These are phyloP conservation scores for Apiospora pterosperma DNA, from an alignment of 2,329 filamentous ascomycete genomes.

Conservation along the genomic window DNA sequence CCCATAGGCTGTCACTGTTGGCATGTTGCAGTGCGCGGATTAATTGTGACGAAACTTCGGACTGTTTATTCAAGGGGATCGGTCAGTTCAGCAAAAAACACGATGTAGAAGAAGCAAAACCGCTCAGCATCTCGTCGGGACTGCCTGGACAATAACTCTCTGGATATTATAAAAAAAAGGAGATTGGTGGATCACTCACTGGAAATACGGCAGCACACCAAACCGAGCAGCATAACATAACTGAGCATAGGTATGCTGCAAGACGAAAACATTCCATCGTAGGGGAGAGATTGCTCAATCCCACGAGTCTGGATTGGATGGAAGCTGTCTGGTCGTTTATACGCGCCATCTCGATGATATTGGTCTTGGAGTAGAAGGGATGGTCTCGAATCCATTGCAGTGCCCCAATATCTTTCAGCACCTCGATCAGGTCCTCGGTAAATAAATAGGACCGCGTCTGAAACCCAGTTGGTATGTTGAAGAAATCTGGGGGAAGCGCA, in stretches of 20 bases:
- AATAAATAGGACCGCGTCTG: slow-evolving; percentile 20
- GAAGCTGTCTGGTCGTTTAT: slow-evolving; percentile 39
- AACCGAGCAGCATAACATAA: slow-evolving; percentile 35
- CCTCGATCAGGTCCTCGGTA: slow-evolving; percentile 26
- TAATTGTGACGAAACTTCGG: slow-evolving; percentile 27
- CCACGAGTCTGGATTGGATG: slow-evolving; percentile 35
- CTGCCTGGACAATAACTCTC: neutral
- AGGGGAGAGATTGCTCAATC: slow-evolving; percentile 17
- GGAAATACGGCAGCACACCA: slow-evolving; percentile 37
- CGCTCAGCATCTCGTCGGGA: neutral
- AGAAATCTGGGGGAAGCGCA: slow-evolving; percentile 23
- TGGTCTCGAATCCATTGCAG: slow-evolving; percentile 35
- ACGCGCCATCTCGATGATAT: slow-evolving; percentile 23
- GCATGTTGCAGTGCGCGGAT: slow-evolving; percentile 27
- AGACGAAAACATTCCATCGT: slow-evolving; percentile 32
- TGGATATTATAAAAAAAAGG: neutral
- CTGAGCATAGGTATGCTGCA: slow-evolving; percentile 38
- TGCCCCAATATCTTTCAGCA: slow-evolving; percentile 35
- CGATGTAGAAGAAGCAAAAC: neutral
- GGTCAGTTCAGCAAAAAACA: neutral
- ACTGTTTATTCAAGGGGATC: slow-evolving; percentile 18
- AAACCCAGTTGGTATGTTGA: slow-evolving; percentile 32
- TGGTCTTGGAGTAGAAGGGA: slow-evolving; percentile 8
- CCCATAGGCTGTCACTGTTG: slow-evolving; percentile 27
- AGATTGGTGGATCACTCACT: slow-evolving; percentile 24